Evolutionary conservation across 495 filamentous ascomycete genomes (phyloP).

Genomic region (Lindgomyces ingoldianus): DNA sequence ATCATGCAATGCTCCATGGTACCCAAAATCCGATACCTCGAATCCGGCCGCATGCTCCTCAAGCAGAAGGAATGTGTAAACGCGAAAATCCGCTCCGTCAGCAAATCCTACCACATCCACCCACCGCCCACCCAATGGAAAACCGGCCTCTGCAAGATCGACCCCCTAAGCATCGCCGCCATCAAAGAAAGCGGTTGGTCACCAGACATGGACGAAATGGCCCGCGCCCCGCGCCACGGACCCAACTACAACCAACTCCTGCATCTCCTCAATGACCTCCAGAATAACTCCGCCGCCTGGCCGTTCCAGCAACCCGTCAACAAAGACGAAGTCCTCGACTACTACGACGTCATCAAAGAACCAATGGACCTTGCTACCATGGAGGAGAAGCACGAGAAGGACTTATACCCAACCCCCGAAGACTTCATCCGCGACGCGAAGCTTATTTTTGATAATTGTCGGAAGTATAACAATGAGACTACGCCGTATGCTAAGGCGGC

Average conservation of each 20-base stretch:
- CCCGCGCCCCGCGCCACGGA: slow-evolving; percentile 93
- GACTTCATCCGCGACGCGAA: slow-evolving; percentile 91
- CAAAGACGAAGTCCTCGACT: slow-evolving; percentile 90
- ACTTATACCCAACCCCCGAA: slow-evolving; percentile 86
- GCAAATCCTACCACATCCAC: slow-evolving; percentile 85
- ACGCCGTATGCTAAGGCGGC: slow-evolving; percentile 95
- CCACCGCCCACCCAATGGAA: slow-evolving; percentile 82
- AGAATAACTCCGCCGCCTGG: slow-evolving; percentile 89
- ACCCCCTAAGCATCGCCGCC: slow-evolving; percentile 77
- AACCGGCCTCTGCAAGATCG: slow-evolving; percentile 67
- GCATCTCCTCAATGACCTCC: slow-evolving; percentile 90
- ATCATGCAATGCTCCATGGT: slow-evolving; percentile 99
- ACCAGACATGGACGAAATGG: slow-evolving; percentile 94
- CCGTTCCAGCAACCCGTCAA: slow-evolving; percentile 94
- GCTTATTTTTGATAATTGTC: slow-evolving; percentile 92
- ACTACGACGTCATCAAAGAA: slow-evolving; percentile 97
- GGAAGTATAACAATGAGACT: slow-evolving; percentile 92
- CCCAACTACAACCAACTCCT: slow-evolving; percentile 93
- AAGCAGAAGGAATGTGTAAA: slow-evolving; percentile 95
- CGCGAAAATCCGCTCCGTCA: slow-evolving; percentile 91
- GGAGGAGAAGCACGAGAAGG: slow-evolving; percentile 93
- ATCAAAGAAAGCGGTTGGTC: slow-evolving; percentile 93
- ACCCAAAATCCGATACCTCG: slow-evolving; percentile 89
- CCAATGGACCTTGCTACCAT: slow-evolving; percentile 97
- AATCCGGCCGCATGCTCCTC: slow-evolving; percentile 88